Base-by-base conservation (phyloP, 148 eudicot genomes). In the Arctostaphylos glauca region DNA sequence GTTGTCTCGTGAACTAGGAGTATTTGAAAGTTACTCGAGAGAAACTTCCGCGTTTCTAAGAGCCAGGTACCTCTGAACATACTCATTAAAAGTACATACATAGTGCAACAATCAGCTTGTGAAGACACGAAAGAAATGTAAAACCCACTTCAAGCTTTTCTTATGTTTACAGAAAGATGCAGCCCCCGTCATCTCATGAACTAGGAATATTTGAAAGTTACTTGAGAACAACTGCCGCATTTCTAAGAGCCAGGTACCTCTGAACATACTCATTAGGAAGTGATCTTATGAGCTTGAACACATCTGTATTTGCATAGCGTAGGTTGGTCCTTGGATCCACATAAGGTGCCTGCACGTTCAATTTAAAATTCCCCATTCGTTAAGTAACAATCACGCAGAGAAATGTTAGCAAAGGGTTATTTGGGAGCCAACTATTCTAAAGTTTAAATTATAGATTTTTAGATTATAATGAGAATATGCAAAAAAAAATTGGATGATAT, bases 21-120 rank as follows among this genome's bases (percentile, higher is more conserved):
- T 31, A 31, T 31, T 31, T 31, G 38, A 31, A 31, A 31, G 48
- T 84, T 88, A 96, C 84, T 85, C 90, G 15, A 96, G 91, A 79
- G 93, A 90, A 23, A 96, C 93, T 38, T 94, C 98, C 23, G 99
- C 98, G 85, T 96, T 94, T 86, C 99, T 88, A 49, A 96, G 97
- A 56, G 98, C 94, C 74, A 94, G 88, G 55, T 96, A 94, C n/a
- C 97, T 84, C 83, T 96, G 98, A 55, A 94, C 99, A 86, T 93
- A 92, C 59, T 96, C 95, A 23, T 92, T 91, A 19, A 0, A 64
- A 64, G 12, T 23, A 31, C 38, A 31, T 23, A 79, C 52, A 14
- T 0, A 79, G 25, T 64, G n/a, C 81, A 79, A 44, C 38, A 48
- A 12, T n/a, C n/a, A 18, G 38, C 54, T 31, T 31, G 19, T 2